These are phyloP conservation scores for Conoideocrella luteorostrata DNA, from an alignment of 2,329 filamentous ascomycete species.

Conservation along the genomic window DNA sequence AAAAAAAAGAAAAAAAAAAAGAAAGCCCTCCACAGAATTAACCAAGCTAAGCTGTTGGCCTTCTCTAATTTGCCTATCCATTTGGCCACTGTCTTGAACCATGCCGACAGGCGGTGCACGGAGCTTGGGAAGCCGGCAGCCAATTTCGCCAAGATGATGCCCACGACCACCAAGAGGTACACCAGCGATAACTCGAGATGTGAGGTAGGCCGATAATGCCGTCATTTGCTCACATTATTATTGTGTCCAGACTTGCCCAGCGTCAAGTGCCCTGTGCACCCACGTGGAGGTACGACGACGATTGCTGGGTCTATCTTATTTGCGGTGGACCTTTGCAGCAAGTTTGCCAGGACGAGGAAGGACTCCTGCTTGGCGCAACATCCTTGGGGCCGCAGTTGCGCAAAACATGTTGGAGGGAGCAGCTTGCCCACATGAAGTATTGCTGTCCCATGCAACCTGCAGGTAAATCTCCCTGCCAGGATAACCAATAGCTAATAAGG, in stretches of 20 bases:
- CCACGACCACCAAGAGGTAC: not conserved
- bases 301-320: not conserved
- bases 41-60: no score
- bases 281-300: slow-evolving; percentile 7
- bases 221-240: slow-evolving; percentile 3
- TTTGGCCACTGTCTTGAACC: not conserved
- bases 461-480: slow-evolving; percentile 1
- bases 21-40: no score
- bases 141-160: slow-evolving; percentile 3
- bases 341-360: not conserved
- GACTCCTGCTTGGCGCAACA: not conserved
- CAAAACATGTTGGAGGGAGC: not conserved
- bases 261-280: not conserved
- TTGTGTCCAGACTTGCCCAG: slow-evolving; percentile 1
- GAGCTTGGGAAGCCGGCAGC: not conserved
- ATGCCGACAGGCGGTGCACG: not conserved
- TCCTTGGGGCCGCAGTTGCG: not conserved
- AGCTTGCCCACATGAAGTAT: not conserved
- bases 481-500: not conserved
- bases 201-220: slow-evolving; percentile 2
- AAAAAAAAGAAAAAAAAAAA: no score
- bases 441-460: slow-evolving; percentile 2
- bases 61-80: no score
- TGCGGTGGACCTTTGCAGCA: not conserved
- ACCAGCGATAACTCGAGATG: not conserved